These are phyloP conservation scores for Mortierella sp. DNA, from an alignment of 371 early-diverging fungal species.

Conservation along the genomic window DNA sequence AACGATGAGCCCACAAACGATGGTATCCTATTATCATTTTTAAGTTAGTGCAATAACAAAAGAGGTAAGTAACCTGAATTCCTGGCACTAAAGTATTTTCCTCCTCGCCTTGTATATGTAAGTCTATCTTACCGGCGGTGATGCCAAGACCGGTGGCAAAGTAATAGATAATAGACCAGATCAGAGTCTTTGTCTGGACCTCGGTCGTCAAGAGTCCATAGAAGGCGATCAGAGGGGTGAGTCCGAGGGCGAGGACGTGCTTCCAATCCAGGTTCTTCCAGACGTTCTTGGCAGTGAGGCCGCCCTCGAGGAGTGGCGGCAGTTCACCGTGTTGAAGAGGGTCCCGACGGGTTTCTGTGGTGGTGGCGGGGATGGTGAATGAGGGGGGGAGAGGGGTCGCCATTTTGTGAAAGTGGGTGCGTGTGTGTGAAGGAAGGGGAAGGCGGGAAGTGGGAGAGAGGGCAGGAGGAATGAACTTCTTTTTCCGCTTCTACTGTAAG, in stretches of 20 bases:
- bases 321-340: slow-evolving; percentile 20
- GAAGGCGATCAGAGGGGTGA: slow-evolving; percentile 82
- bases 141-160: slow-evolving; percentile 90
- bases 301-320: slow-evolving; percentile 64
- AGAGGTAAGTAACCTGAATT: neutral
- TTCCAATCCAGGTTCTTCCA: slow-evolving; percentile 81
- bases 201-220: slow-evolving; percentile 83
- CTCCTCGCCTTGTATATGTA: neutral
- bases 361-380: slow-evolving; percentile 20
- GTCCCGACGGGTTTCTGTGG: slow-evolving; percentile 25
- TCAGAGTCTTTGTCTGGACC: slow-evolving; percentile 73
- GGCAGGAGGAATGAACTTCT: neutral
- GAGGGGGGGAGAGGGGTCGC: slow-evolving; percentile 27
- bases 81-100: neutral
- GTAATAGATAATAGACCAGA: slow-evolving; percentile 82
- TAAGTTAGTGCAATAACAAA: neutral
- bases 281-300: slow-evolving; percentile 62
- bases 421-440: neutral
- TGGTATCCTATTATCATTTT: slow-evolving; percentile 66
- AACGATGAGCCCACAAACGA: slow-evolving; percentile 83
- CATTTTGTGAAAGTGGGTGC: neutral
- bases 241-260: slow-evolving; percentile 75
- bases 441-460: neutral
- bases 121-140: slow-evolving; percentile 75
- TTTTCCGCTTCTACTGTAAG: neutral